Conservation (phyloP, 2,329 filamentous ascomycete species). For the Ascosphaera acerosa region DNA sequence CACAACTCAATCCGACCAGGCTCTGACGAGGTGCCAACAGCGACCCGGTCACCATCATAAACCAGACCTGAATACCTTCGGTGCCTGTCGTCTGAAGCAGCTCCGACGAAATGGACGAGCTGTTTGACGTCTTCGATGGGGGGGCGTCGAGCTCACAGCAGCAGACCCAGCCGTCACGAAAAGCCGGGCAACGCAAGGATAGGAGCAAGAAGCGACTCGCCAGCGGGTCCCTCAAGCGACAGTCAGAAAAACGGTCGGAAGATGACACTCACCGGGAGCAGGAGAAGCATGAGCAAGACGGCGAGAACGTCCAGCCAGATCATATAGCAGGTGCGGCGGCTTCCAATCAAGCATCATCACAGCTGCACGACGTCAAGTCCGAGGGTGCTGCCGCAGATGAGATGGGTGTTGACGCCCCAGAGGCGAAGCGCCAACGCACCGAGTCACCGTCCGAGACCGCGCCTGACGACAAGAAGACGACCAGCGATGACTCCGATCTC, state of each 20-base stretch:
- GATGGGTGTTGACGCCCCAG: constrained; percentile 14
- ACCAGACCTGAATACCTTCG: too few relatives aligned
- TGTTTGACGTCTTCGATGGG: constrained; percentile 64
- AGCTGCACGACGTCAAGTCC: constrained; percentile 1
- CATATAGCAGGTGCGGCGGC: constrained; percentile 5
- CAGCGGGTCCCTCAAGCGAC: constrained; percentile 45
- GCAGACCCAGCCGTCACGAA: constrained; percentile 10
- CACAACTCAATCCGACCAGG: too few relatives aligned
- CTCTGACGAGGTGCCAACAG: too few relatives aligned
- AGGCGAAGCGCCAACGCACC: constrained; percentile 23
- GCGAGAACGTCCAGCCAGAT: constrained; percentile 7
- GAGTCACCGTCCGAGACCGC: too few relatives aligned
- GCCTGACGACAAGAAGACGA: too few relatives aligned
- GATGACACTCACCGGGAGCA: constrained; percentile 10
- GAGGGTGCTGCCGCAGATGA: constrained; percentile 3
- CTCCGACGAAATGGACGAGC: constrained; percentile 37
- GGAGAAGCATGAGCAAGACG: constrained; percentile 10
- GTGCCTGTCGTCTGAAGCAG: too few relatives aligned
- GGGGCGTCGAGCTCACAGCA: constrained; percentile 24
- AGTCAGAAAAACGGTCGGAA: neutral
- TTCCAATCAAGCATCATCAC: neutral
- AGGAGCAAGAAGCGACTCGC: constrained; percentile 68
- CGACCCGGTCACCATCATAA: too few relatives aligned
- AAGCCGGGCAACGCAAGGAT: constrained; percentile 24
- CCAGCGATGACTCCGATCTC: too few relatives aligned